Percentiles rank a stretch among this genome's conserved stretches.
These are phyloP conservation scores for Plasmodium vivax DNA, from an alignment of 169 alveolate genomes.

Conservation along the genomic window DNA sequence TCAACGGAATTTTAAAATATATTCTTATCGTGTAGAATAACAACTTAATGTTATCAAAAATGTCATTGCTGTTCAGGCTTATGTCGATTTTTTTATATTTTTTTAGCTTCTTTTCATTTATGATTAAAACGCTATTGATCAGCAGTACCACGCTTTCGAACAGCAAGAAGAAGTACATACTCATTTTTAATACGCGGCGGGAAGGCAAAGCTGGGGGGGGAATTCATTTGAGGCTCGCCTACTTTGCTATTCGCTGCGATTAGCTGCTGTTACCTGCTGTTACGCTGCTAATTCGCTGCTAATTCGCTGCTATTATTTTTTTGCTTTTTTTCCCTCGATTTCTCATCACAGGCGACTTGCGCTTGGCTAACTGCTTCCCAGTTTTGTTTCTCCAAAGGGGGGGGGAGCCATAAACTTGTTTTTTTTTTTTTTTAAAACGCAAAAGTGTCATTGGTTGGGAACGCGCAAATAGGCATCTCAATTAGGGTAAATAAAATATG, in stretches of 20 bases:
- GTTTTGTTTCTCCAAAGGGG: neutral
- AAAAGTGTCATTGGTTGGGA: neutral
- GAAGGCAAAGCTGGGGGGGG: neutral
- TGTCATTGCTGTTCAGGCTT: slow-evolving; percentile 70
- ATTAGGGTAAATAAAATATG: neutral
- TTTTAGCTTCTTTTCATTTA: slow-evolving; percentile 73
- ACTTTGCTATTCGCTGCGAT: neutral
- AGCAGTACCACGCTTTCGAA: slow-evolving; percentile 71
- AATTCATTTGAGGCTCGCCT: slow-evolving; percentile 3
- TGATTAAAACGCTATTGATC: slow-evolving; percentile 73
- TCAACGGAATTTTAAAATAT: slow-evolving; percentile 68
- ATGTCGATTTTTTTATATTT: slow-evolving; percentile 63
- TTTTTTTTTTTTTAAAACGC: neutral
- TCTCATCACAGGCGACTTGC: neutral
- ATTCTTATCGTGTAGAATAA: slow-evolving; percentile 71
- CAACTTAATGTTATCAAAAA: slow-evolving; percentile 63
- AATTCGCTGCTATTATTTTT: neutral
- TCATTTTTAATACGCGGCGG: slow-evolving; percentile 39
- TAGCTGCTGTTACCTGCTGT: neutral
- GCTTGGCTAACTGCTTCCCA: neutral
- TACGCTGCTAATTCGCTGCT: neutral
- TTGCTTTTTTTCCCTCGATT: neutral
- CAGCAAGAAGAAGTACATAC: slow-evolving; percentile 69
- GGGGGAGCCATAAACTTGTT: neutral
- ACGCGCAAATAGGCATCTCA: neutral